Percentiles rank a stretch among this genome's conserved stretches.
Conservation (phyloP, 192 early-diverging fungal genomes). For the Rhizophlyctis rosea region DNA sequence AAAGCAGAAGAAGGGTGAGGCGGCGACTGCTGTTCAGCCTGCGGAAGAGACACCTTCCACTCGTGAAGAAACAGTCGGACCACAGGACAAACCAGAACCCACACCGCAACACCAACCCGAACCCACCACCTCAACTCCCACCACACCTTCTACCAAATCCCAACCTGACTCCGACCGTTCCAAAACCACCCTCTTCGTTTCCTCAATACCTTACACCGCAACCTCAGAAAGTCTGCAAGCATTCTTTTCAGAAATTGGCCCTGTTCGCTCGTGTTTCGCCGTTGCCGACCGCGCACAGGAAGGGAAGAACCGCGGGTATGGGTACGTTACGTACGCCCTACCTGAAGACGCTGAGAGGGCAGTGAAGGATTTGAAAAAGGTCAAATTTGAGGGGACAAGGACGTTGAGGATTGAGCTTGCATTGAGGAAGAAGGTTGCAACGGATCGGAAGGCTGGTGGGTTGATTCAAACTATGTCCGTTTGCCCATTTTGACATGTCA, state of each 20-base stretch:
- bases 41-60: too few relatives aligned
- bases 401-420: conserved; percentile 79
- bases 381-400: conserved; percentile 68
- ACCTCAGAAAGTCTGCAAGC: conserved; percentile 77
- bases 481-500: too few relatives aligned
- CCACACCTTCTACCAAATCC: too few relatives aligned
- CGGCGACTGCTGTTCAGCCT: too few relatives aligned
- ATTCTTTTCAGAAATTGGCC: conserved; percentile 88
- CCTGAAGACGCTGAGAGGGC: conserved; percentile 78
- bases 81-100: too few relatives aligned
- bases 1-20: too few relatives aligned
- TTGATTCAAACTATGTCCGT: too few relatives aligned
- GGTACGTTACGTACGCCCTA: conserved; percentile 86
- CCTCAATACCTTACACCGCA: conserved; percentile 78
- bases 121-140: too few relatives aligned
- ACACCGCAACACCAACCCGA: too few relatives aligned
- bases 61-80: too few relatives aligned
- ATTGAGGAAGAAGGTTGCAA: conserved; percentile 45
- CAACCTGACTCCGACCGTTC: conserved; percentile 16
- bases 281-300: conserved; percentile 59
- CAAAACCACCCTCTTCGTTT: conserved; percentile 74
- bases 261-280: conserved; percentile 86
- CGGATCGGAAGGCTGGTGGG: conserved; percentile 23
- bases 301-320: conserved; percentile 78
- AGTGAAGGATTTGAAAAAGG: conserved; percentile 67